Evolutionary conservation across 1,284 basidiomycete species (phyloP).

Genomic region (Papiliotrema laurentii): DNA sequence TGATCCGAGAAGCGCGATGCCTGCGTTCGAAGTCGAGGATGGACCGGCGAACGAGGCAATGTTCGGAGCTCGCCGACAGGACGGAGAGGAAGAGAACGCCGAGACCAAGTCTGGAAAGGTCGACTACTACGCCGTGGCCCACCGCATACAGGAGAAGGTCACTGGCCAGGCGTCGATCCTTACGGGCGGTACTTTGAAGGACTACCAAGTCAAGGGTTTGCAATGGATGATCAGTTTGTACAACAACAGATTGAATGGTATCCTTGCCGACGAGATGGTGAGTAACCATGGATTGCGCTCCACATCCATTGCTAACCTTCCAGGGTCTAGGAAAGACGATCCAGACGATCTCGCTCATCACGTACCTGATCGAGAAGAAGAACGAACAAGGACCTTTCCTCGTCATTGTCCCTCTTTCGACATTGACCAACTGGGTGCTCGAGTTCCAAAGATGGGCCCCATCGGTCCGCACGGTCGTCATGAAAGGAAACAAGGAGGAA

Average conservation of each 20-base stretch:
- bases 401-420: conserved; percentile 95
- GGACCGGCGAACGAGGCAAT: conserved; percentile 79
- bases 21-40: conserved; percentile 56
- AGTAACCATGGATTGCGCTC: conserved; percentile 63
- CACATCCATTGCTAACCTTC: conserved; percentile 83
- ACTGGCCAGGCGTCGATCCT: conserved; percentile 77
- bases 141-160: conserved; percentile 86
- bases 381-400: conserved; percentile 90
- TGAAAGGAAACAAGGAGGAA: conserved; percentile 82
- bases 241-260: conserved; percentile 88
- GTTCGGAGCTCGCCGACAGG: conserved; percentile 73
- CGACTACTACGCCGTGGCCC: conserved; percentile 97
- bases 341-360: conserved; percentile 91
- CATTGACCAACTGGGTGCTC: conserved; percentile 96
- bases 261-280: conserved; percentile 92
- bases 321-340: conserved; percentile 97
- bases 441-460: conserved; percentile 99
- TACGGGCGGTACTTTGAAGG: conserved; percentile 76
- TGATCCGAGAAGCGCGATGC: conserved; percentile 43
- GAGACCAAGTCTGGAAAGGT: conserved; percentile 64
- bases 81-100: conserved; percentile 57
- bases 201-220: conserved; percentile 91
- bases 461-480: conserved; percentile 73
- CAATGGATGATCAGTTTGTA: conserved; percentile 96
- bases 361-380: conserved; percentile 93